A percentile compares a stretch with the other conserved stretches of the same genome.
Conservation (phyloP, 2,329 filamentous ascomycete species). For the Ceratocystis cubensis region DNA sequence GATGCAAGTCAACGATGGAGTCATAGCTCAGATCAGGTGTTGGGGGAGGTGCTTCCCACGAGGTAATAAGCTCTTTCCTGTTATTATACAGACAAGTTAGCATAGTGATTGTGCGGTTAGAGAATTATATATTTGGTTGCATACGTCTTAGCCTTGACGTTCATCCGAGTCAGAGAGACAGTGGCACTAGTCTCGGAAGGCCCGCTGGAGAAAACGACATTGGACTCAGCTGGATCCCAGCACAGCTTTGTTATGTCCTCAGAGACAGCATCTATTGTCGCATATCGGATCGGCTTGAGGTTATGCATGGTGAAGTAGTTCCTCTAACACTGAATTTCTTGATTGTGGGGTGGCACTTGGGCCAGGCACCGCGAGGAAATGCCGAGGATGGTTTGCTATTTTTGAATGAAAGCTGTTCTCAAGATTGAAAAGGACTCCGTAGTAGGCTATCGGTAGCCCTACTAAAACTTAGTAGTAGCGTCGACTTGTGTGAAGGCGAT, state of each 20-base stretch:
- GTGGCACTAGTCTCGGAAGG: conserved; percentile 55
- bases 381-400: background rate
- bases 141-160: conserved; percentile 38
- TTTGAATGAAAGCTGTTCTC: background rate
- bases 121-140: conserved; percentile 20
- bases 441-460: background rate
- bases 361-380: background rate
- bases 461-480: background rate
- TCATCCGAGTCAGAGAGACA: conserved; percentile 56
- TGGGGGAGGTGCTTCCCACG: conserved; percentile 80
- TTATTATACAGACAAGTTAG: conserved; percentile 22
- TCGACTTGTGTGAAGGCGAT: background rate
- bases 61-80: conserved; percentile 44
- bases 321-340: background rate
- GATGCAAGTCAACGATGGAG: conserved; percentile 64
- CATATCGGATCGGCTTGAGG: conserved; percentile 63
- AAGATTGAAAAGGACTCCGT: background rate
- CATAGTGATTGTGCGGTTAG: background rate
- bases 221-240: conserved; percentile 72
- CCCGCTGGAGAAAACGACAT: conserved; percentile 72
- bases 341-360: background rate
- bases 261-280: conserved; percentile 43
- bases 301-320: conserved; percentile 57
- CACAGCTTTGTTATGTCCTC: conserved; percentile 59
- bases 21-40: conserved; percentile 64